Evolutionary conservation across 1,284 basidiomycete species (phyloP).

Genomic region (Tylopilus orsonianus): DNA sequence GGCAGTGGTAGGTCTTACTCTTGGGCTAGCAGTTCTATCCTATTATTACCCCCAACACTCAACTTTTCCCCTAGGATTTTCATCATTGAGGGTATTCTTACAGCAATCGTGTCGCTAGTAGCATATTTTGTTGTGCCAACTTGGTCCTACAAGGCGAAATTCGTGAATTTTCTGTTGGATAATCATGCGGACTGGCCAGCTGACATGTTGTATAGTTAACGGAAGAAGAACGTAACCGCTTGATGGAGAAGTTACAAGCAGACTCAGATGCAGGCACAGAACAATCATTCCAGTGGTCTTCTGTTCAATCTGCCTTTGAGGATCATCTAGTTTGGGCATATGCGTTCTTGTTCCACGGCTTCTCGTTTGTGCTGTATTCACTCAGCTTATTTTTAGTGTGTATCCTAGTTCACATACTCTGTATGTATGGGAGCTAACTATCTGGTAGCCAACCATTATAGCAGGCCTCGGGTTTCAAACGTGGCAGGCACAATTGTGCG

Average conservation of each 20-base stretch:
- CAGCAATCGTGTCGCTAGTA: conserved; percentile 44
- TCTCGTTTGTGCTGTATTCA: conserved; percentile 57
- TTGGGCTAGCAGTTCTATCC: not conserved
- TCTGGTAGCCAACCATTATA: conserved; percentile 57
- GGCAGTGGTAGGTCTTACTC: conserved; percentile 45
- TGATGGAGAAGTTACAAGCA: conserved; percentile 45
- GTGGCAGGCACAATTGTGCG: conserved; percentile 61
- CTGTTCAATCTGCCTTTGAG: conserved; percentile 52
- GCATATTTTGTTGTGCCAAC: conserved; percentile 60
- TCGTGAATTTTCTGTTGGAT: conserved; percentile 37
- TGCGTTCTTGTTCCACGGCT: conserved; percentile 65
- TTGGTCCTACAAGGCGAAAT: conserved; percentile 56
- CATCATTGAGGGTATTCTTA: conserved; percentile 59
- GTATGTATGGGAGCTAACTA: not conserved
- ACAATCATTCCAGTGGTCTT: conserved; percentile 51
- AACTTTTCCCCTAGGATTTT: conserved; percentile 47
- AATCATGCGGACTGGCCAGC: not conserved
- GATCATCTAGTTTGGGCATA: conserved; percentile 67
- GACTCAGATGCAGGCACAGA: conserved; percentile 55
- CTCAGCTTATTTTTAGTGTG: conserved; percentile 54
- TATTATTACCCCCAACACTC: not conserved
- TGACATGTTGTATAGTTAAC: conserved; percentile 39
- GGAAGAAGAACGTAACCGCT: conserved; percentile 46
- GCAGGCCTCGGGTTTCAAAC: conserved; percentile 53
- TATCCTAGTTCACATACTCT: conserved; percentile 13